These are phyloP conservation scores for Pinguiococcus pyrenoidosus DNA, from an alignment of 108 stramenopile genomes.

Conservation along the genomic window DNA sequence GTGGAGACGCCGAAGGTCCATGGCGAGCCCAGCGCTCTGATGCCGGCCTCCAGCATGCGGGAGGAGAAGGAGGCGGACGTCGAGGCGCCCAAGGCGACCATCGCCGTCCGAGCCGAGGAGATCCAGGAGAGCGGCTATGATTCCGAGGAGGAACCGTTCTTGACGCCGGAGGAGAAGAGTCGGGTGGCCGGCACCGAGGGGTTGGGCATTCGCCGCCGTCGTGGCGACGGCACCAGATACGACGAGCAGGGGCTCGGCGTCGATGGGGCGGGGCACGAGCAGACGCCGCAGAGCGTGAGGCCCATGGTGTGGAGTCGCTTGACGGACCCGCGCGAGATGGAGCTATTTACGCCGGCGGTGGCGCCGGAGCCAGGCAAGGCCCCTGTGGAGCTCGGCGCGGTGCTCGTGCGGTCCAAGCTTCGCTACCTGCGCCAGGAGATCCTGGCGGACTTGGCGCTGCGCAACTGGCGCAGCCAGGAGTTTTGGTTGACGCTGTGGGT, in stretches of 20 bases:
- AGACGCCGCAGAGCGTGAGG: background rate
- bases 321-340: slow-evolving; percentile 27
- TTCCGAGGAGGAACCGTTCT: slow-evolving; percentile 3
- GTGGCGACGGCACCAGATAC: slow-evolving; percentile 4
- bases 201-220: slow-evolving; percentile 18
- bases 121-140: slow-evolving; percentile 15
- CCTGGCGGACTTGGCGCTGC: slow-evolving; percentile 4
- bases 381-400: background rate
- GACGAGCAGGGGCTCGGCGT: background rate
- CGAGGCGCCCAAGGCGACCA: background rate
- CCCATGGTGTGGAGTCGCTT: slow-evolving; percentile 12
- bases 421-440: slow-evolving; percentile 25
- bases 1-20: background rate
- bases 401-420: slow-evolving; percentile 14
- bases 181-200: slow-evolving; percentile 21
- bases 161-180: background rate
- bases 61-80: slow-evolving; percentile 5
- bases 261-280: background rate
- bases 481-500: slow-evolving; percentile 20
- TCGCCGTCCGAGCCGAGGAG: slow-evolving; percentile 3
- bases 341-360: slow-evolving; percentile 16
- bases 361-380: slow-evolving; percentile 5
- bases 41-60: slow-evolving; percentile 1
- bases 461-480: slow-evolving; percentile 9
- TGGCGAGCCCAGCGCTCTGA: background rate